Conservation (phyloP, 805 yeast genomes). For the Wickerhamomyces bisporus region DNA sequence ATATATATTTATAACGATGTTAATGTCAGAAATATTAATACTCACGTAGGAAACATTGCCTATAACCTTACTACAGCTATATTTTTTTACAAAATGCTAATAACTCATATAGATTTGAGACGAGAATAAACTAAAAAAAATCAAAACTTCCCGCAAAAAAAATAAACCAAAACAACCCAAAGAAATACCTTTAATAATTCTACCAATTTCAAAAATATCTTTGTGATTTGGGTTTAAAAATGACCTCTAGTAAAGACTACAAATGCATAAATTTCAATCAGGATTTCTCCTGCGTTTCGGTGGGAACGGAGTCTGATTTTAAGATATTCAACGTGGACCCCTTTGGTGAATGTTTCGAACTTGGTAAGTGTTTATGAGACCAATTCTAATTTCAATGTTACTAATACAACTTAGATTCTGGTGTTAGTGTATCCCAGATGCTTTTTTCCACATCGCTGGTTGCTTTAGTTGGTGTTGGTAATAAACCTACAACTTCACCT, state of each 20-base stretch:
- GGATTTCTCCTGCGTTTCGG: slow-evolving; percentile 74
- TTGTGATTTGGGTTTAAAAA: not conserved
- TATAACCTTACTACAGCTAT: too few relatives aligned
- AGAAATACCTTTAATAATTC: too few relatives aligned
- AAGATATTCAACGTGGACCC: slow-evolving; percentile 86
- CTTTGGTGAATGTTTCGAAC: slow-evolving; percentile 63
- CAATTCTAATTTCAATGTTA: slow-evolving; percentile 4
- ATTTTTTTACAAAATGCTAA: too few relatives aligned
- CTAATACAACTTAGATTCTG: slow-evolving; percentile 15
- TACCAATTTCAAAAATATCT: too few relatives aligned
- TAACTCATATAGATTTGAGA: too few relatives aligned
- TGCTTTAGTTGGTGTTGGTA: slow-evolving; percentile 78
- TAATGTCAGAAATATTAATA: not conserved
- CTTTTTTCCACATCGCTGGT: slow-evolving; percentile 81
- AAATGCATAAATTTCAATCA: slow-evolving; percentile 70
- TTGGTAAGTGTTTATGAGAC: slow-evolving; percentile 20
- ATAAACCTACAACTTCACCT: slow-evolving; percentile 55
- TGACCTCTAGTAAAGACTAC: not conserved
- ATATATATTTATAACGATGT: slow-evolving; percentile 1
- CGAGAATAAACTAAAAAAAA: too few relatives aligned
- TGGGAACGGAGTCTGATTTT: slow-evolving; percentile 61
- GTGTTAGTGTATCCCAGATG: slow-evolving; percentile 74
- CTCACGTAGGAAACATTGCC: too few relatives aligned
- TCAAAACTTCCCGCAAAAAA: too few relatives aligned
- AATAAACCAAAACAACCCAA: too few relatives aligned